A percentile compares a stretch with the other conserved stretches of the same genome.
These are phyloP conservation scores for Ganoderma leucocontextum DNA, from an alignment of 1,284 basidiomycete species.

Conservation along the genomic window DNA sequence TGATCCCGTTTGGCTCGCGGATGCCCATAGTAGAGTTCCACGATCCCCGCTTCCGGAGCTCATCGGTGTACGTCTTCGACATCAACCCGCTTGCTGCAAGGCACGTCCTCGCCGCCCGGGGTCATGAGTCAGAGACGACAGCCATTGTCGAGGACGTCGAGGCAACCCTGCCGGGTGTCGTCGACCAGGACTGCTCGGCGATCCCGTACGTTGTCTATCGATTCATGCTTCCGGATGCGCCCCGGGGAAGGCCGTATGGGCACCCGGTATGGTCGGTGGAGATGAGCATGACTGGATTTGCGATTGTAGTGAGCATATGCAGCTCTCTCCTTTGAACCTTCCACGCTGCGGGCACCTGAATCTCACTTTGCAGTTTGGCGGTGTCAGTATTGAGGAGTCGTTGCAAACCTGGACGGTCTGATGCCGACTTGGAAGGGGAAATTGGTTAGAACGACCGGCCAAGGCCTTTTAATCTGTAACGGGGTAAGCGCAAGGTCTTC, in stretches of 20 bases:
- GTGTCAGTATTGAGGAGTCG: neutral
- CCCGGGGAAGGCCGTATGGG: neutral
- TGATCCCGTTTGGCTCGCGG: neutral
- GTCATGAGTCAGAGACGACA: neutral
- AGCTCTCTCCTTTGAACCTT: neutral
- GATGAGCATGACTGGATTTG: neutral
- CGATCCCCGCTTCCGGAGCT: neutral
- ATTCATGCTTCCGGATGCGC: neutral
- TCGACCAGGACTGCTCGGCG: neutral
- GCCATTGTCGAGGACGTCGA: neutral
- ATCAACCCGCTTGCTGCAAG: neutral
- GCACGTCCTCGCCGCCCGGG: neutral
- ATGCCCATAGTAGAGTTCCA: neutral
- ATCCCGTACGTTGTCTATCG: neutral
- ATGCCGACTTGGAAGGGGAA: neutral
- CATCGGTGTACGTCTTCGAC: slow-evolving; percentile 1
- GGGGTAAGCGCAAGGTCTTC: no score
- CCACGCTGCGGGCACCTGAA: neutral
- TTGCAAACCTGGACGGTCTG: neutral
- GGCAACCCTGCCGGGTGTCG: neutral
- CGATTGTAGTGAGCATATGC: neutral
- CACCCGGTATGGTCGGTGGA: neutral
- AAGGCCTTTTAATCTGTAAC: no score
- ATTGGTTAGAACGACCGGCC: no score
- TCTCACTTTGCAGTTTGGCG: no score